Conservation (phyloP, 2,329 filamentous ascomycete species). For the Colletotrichum cuscutae region DNA sequence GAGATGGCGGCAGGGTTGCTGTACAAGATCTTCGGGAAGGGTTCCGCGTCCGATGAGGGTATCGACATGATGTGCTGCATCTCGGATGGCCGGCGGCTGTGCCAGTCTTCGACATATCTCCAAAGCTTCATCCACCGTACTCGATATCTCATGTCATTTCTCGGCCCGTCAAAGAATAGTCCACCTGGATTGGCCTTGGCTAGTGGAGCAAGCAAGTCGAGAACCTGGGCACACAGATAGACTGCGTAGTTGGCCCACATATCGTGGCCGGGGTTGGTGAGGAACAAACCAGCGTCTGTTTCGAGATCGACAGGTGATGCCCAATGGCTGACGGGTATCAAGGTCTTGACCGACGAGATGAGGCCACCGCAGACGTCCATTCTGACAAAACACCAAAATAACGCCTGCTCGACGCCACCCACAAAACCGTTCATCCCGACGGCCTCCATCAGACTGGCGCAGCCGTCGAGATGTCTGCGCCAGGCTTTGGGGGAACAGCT, state of each 20-base stretch:
- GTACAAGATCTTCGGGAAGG: conserved; percentile 64
- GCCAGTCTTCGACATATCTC: conserved; percentile 61
- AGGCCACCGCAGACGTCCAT: conserved; percentile 69
- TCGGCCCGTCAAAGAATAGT: conserved; percentile 44
- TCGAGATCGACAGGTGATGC: conserved; percentile 46
- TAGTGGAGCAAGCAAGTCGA: conserved; percentile 49
- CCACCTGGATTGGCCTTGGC: conserved; percentile 54
- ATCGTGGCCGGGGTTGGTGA: conserved; percentile 50
- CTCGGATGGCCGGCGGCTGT: conserved; percentile 55
- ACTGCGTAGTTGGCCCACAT: conserved; percentile 70
- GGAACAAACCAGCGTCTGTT: conserved; percentile 48
- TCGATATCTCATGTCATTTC: conserved; percentile 18
- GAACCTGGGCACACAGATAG: conserved; percentile 62
- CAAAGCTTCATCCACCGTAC: conserved; percentile 60
- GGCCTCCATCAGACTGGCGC: conserved; percentile 63
- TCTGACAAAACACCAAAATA: conserved; percentile 69
- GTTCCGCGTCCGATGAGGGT: conserved; percentile 44
- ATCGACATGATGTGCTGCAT: conserved; percentile 57
- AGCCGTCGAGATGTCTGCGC: conserved; percentile 67
- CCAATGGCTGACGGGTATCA: conserved; percentile 60
- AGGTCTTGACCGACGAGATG: conserved; percentile 63
- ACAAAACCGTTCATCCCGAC: conserved; percentile 63
- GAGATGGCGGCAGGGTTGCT: conserved; percentile 65
- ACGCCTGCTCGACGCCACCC: conserved; percentile 61
- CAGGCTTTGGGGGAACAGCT: conserved; percentile 57